phyloP scores from a whole-genome alignment of 768 basidiomycete genomes.

The Boletus fagicola region DNA sequence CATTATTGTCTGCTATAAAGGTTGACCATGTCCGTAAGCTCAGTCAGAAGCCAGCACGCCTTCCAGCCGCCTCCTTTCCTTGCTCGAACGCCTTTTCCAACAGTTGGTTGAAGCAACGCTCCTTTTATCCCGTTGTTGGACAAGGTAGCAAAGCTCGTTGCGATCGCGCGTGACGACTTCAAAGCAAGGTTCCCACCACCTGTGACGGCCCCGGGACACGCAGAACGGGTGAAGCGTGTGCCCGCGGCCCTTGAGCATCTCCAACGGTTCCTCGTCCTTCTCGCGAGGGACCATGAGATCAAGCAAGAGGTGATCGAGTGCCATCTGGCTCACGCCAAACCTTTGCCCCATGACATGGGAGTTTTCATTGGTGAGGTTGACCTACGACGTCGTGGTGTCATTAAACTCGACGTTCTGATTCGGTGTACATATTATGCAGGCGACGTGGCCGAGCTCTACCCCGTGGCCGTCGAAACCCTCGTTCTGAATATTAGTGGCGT shows the following conservation, averaged over 20 bases:
- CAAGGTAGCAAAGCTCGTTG: background rate
- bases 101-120: too few species aligned
- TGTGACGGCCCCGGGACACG: slow-evolving; percentile 12
- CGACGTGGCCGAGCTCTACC: slow-evolving; percentile 16
- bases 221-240: background rate
- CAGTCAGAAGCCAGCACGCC: too few species aligned
- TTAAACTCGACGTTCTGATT: background rate
- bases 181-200: slow-evolving; percentile 4
- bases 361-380: slow-evolving; percentile 13
- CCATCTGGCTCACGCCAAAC: slow-evolving; percentile 1
- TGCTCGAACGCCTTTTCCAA: too few species aligned
- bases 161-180: slow-evolving; percentile 4
- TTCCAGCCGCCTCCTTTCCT: too few species aligned
- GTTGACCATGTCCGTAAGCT: too few species aligned
- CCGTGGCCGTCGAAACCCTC: slow-evolving; percentile 8
- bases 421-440: slow-evolving; percentile 3
- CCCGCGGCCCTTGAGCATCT: background rate
- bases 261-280: background rate
- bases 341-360: background rate
- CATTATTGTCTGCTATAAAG: too few species aligned
- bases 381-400: background rate
- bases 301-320: slow-evolving; percentile 1
- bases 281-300: background rate
- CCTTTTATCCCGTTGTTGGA: background rate
- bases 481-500: slow-evolving; percentile 9